Conservation (phyloP, 139 green algal species). For the Bryopsis sp. region DNA sequence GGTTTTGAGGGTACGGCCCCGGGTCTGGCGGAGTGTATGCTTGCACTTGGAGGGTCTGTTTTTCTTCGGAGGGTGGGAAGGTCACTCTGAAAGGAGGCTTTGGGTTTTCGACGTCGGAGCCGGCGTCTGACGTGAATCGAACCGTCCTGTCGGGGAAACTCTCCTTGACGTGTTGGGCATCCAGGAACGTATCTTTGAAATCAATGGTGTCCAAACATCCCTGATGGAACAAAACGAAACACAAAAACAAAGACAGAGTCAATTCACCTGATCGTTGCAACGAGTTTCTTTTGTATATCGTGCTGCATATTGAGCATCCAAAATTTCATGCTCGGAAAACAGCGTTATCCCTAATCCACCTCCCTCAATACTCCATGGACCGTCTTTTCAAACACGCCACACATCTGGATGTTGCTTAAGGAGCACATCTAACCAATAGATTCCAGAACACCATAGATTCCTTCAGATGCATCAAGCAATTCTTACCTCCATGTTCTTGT, state of each 20-base stretch:
- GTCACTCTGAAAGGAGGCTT: not conserved
- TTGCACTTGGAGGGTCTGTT: constrained; percentile 49
- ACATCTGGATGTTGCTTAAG: too few species aligned
- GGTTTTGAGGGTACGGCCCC: constrained; percentile 82
- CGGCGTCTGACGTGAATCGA: constrained; percentile 3
- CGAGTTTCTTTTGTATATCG: too few species aligned
- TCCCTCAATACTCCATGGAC: too few species aligned
- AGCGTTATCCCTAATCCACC: too few species aligned
- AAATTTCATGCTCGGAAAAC: too few species aligned
- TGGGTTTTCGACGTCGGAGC: not conserved
- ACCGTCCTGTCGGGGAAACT: constrained; percentile 55
- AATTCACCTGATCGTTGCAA: too few species aligned
- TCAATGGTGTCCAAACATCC: not conserved
- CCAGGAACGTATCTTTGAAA: constrained; percentile 89
- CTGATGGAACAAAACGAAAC: not conserved
- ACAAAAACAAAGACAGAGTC: too few species aligned
- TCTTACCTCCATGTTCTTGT: constrained; percentile 41
- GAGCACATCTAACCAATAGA: too few species aligned
- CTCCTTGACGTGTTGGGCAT: constrained; percentile 71
- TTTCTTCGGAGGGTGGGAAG: constrained; percentile 9
- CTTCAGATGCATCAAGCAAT: too few species aligned
- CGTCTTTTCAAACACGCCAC: too few species aligned
- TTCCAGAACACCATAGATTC: too few species aligned
- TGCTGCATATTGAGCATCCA: too few species aligned
- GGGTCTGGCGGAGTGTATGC: constrained; percentile 69